Base-by-base conservation (phyloP, 305 asterid genomes). In the Fraxinus floribunda region DNA sequence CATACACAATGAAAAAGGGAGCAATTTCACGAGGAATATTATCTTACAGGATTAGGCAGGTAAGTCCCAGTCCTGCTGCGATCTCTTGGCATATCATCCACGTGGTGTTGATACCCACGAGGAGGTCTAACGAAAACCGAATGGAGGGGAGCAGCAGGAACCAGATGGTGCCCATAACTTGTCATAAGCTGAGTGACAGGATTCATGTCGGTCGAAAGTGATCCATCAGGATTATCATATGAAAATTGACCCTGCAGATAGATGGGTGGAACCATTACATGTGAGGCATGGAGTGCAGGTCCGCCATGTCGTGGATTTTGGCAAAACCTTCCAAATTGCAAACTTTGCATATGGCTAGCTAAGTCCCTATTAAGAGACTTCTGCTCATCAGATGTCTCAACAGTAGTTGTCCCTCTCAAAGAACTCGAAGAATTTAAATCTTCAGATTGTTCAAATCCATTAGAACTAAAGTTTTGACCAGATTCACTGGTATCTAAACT, bases 41-140 rank as follows among this genome's bases (percentile, higher is more conserved):
- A 64, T 32, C 98, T 94, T 89, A 95, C 99, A 86, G 96, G 97
- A 87, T 92, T 94, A 57, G 99, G 99, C 89, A 94, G 89, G 91
- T 94, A 95, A 20, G 99, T 95, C 81, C 99, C 99, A 5, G 99
- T 95, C 84, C 99, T 98, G 49, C 93, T 90, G 78, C 95, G 97
- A 82, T 90, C 86, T 89, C 97, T 94, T 41, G 99, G 99, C 88
- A 94, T 85, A 55, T 92, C 97, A 86, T 95, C 97, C 82, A 84
- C 83, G 86, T 85, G 90, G 68, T 79, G 90, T 84, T 88, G 97
- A 86, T 91, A 94, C 76, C 90, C 79, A 84, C 90, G 91, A 72
- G 94, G 90, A 81, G 93, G 94, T 83, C 97, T 88, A 84, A 83
- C 77, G n/a, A 98, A 80, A 80, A 82, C 91, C 18, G 98, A 86